These are phyloP conservation scores for Aschersonia sp. DNA, from an alignment of 2,329 filamentous ascomycete species.

Conservation along the genomic window DNA sequence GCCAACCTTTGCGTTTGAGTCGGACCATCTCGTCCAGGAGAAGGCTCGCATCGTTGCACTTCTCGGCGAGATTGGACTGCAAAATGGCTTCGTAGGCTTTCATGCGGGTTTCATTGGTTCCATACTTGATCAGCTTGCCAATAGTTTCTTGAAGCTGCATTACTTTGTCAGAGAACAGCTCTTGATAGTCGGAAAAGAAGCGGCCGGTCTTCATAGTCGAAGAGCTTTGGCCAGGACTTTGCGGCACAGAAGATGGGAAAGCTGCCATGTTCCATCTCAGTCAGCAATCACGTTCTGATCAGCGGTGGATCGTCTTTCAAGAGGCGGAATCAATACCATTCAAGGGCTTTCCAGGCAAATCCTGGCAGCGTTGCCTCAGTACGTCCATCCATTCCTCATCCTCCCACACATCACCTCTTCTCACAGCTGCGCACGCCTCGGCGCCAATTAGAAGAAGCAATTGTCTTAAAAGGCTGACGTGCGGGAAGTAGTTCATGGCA, in stretches of 20 bases:
- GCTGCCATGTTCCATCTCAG: background rate
- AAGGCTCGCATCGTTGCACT: constrained; percentile 5
- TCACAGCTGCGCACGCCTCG: constrained; percentile 2
- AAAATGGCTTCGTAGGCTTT: constrained; percentile 1
- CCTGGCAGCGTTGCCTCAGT: constrained; percentile 1
- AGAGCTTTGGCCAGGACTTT: background rate
- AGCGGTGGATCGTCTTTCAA: background rate
- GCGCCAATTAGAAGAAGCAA: constrained; percentile 3
- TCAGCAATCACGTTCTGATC: background rate
- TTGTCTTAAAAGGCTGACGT: constrained; percentile 5
- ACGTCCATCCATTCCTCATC: constrained; percentile 3
- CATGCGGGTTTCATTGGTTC: background rate
- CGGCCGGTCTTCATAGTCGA: background rate
- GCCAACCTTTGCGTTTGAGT: background rate
- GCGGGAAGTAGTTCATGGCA: constrained; percentile 7
- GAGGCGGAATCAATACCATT: background rate
- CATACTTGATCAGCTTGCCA: background rate
- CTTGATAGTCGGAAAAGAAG: background rate
- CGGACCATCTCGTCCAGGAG: constrained; percentile 2
- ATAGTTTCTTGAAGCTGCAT: background rate
- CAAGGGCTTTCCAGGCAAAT: background rate
- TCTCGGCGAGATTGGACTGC: background rate
- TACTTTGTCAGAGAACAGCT: background rate
- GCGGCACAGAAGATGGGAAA: background rate
- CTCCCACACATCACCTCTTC: constrained; percentile 1